Evolutionary conservation across 768 basidiomycete species (phyloP), one percentile per base, ranked within the genome.

Genomic region (Daedaleopsis nitida): DNA sequence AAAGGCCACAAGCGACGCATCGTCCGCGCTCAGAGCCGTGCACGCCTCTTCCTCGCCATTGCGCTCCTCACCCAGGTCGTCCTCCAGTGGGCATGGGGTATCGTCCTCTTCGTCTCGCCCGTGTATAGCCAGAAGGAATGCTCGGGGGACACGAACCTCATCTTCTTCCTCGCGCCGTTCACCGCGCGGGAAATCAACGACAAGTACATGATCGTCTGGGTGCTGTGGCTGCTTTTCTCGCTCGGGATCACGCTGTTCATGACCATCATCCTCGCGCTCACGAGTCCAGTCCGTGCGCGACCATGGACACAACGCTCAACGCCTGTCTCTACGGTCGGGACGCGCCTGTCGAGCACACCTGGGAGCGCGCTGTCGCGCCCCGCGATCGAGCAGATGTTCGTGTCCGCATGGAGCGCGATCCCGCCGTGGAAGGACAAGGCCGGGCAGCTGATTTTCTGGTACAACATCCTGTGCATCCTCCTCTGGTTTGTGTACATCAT

Each of bases 81-180:
- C 7, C 57, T 69, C 4, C 70, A 71, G 48, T 71, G 70, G 70
- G 59, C 70, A 5, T 71, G 70, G 70, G 68, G 66, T 21, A 55
- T 71, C 54, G 45, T 67, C 19, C 60, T 71, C 32, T 71, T 71
- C 45, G 64, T 68, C 23, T 66, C 68, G 3, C 61, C 60, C 4
- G 32, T 35, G 12, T 71, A 71, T 55, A 66, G 66, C 55, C 67
- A 68, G 51, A 57, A 55, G 12, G 63, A 60, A 43, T 68, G 67
- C 56, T 69, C 60, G 53, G 67, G 60, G 34, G 48, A 49, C 24
- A 71, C 70, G 6, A 35, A n/a, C 16, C 48, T 71, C 38, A 39
- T 68, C 32, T 44, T 71, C 37, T 69, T 71, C 53, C 34, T 67
- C 13, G 34, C 17, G 9, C 57, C 42, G 12, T 67, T 69, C 43